Conservation (phyloP, 129 eudicot genomes). For the Solidago caesia region DNA sequence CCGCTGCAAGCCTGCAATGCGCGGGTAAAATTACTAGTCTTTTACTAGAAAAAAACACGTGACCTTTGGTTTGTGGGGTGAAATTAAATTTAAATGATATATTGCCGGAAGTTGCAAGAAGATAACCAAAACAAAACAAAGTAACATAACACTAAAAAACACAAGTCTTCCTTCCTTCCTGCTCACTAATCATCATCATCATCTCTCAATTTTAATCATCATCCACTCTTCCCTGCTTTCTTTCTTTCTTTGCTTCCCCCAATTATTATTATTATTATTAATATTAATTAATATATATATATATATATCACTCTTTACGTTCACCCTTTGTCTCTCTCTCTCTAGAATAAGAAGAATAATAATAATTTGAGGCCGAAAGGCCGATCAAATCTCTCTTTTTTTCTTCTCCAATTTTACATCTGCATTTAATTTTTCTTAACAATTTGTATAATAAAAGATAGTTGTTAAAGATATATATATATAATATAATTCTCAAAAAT, state of each 20-base stretch:
- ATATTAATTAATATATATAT: too few relatives aligned
- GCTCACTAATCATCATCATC: background rate
- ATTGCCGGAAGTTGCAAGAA: too few relatives aligned
- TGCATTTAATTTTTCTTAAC: background rate
- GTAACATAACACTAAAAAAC: too few relatives aligned
- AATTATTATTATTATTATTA: background rate
- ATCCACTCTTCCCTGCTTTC: background rate
- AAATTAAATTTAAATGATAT: too few relatives aligned
- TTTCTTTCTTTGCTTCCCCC: background rate
- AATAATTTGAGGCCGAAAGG: slow-evolving; percentile 11
- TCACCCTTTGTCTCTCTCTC: background rate
- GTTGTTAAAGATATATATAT: background rate
- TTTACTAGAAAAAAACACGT: too few relatives aligned
- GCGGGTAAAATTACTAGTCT: too few relatives aligned
- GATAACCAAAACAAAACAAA: background rate
- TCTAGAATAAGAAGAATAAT: slow-evolving; percentile 22
- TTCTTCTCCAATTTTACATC: slow-evolving; percentile 10
- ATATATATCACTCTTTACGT: background rate
- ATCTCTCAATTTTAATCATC: background rate
- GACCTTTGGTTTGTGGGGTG: too few relatives aligned
- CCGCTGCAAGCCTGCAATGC: too few relatives aligned
- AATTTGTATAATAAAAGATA: slow-evolving; percentile 2
- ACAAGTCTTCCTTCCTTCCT: slow-evolving; percentile 1
- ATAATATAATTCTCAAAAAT: too few relatives aligned
- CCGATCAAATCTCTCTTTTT: slow-evolving; percentile 19